Evolutionary conservation across 805 yeast species (phyloP).

Genomic region (Myxozyma geophila): DNA sequence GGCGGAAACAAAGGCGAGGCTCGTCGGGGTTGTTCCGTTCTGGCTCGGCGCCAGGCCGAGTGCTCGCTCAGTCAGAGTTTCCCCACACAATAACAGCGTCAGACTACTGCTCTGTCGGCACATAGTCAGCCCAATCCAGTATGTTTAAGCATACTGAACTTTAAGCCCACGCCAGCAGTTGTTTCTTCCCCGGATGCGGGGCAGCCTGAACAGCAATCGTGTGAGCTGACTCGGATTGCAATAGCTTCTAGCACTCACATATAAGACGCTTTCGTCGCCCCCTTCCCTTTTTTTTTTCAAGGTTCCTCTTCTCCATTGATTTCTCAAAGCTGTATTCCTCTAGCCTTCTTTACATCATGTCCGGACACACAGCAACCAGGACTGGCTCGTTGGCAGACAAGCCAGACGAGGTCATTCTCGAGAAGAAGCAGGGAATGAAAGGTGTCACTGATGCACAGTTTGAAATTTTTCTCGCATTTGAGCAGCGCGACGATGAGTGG

Average conservation of each 20-base stretch:
- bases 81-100: too few relatives aligned
- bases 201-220: background rate
- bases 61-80: too few relatives aligned
- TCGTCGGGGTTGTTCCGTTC: too few relatives aligned
- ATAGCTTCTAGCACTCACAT: background rate
- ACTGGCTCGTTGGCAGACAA: background rate
- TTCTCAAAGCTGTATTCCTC: too few relatives aligned
- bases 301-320: background rate
- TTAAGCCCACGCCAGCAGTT: background rate
- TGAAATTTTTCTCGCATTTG: constrained; percentile 3
- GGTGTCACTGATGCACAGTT: background rate
- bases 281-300: too few relatives aligned
- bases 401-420: background rate
- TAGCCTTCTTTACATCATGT: too few relatives aligned
- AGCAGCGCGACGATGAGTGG: constrained; percentile 24
- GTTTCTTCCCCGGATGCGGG: constrained; percentile 4
- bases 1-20: too few relatives aligned
- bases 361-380: background rate
- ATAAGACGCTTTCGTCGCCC: background rate
- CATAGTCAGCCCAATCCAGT: too few relatives aligned
- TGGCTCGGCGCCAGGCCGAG: too few relatives aligned
- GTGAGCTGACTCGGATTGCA: background rate
- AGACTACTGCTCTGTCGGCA: too few relatives aligned
- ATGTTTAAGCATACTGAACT: background rate
- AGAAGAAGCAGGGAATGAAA: constrained; percentile 1